A percentile compares a stretch with the other conserved stretches of the same genome.
phyloP scores from a whole-genome alignment of 2,329 filamentous ascomycete genomes.

The Scolecobasidium constrictum region DNA sequence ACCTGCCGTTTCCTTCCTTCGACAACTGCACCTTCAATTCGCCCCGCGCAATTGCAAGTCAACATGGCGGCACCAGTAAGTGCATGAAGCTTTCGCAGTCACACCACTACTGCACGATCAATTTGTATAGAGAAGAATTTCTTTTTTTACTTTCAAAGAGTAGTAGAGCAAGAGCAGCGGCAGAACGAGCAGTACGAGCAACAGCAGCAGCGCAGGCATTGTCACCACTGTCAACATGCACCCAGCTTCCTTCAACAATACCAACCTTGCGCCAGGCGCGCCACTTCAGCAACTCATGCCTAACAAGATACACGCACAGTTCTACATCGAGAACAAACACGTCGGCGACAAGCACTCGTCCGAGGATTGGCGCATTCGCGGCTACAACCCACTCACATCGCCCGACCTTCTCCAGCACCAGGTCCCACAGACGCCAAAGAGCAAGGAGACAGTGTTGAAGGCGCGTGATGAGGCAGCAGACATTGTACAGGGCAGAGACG shows the following conservation, averaged over 20 bases:
- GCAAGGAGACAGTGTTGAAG: conserved; percentile 44
- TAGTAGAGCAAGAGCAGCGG: too few species aligned
- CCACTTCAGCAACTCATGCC: background rate
- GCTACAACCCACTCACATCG: conserved; percentile 86
- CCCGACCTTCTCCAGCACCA: conserved; percentile 94
- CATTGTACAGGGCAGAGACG: conserved; percentile 49
- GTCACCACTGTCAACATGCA: too few species aligned
- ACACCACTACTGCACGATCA: too few species aligned
- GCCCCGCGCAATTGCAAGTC: background rate
- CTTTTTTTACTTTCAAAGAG: too few species aligned
- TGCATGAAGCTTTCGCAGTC: background rate
- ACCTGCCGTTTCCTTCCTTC: too few species aligned
- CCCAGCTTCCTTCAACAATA: too few species aligned
- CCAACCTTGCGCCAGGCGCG: too few species aligned
- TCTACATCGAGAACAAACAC: conserved; percentile 39
- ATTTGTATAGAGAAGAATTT: too few species aligned
- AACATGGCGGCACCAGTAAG: background rate
- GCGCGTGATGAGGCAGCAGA: conserved; percentile 50
- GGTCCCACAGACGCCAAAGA: conserved; percentile 49
- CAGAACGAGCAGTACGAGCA: too few species aligned
- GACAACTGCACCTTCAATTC: too few species aligned
- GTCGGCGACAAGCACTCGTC: conserved; percentile 38
- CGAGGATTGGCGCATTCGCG: conserved; percentile 50
- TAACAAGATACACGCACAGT: conserved; percentile 21
- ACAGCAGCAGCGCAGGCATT: too few species aligned